Percentiles rank a stretch among this genome's conserved stretches.
These are phyloP conservation scores for Pseudisothecium myosuroides DNA, from an alignment of 225 moss, liverwort and hornwort species.

Conservation along the genomic window DNA sequence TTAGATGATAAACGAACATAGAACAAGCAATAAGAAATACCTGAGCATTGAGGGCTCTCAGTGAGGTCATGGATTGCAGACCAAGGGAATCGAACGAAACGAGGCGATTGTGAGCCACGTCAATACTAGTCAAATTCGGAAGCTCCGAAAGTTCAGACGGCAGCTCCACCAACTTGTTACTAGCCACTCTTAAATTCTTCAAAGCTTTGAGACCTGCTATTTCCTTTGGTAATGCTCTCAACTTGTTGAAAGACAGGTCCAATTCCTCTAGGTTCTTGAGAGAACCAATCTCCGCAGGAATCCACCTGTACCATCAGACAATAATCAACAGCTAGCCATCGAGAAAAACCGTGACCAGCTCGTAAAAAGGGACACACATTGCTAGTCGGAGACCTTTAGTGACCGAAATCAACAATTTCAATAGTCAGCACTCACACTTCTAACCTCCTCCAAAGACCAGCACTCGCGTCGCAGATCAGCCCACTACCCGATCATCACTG, in stretches of 20 bases:
- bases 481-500: slow-evolving; percentile 34
- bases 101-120: slow-evolving; percentile 84
- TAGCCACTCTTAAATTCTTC: slow-evolving; percentile 73
- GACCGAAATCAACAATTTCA: slow-evolving; percentile 17
- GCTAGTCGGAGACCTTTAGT: slow-evolving; percentile 9
- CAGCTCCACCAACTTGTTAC: slow-evolving; percentile 86
- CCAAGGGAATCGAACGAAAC: slow-evolving; percentile 57
- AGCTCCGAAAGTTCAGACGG: slow-evolving; percentile 58
- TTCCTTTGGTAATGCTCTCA: slow-evolving; percentile 82
- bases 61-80: slow-evolving; percentile 66
- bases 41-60: slow-evolving; percentile 75
- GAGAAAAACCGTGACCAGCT: not conserved
- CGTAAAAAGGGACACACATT: not conserved
- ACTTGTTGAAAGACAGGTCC: slow-evolving; percentile 91
- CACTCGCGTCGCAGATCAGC: slow-evolving; percentile 33
- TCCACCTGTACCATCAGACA: slow-evolving; percentile 44
- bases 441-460: slow-evolving; percentile 40
- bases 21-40: slow-evolving; percentile 12
- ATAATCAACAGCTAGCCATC: slow-evolving; percentile 8
- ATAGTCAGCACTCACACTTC: slow-evolving; percentile 36
- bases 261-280: slow-evolving; percentile 73
- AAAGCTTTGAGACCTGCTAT: slow-evolving; percentile 57
- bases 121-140: slow-evolving; percentile 57
- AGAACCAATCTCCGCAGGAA: slow-evolving; percentile 79
- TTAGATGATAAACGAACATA: not conserved